Evolutionary conservation across 2,329 filamentous ascomycete species (phyloP), one percentile per base, ranked within the genome.

Genomic region (Sordariomycetes sp.): DNA sequence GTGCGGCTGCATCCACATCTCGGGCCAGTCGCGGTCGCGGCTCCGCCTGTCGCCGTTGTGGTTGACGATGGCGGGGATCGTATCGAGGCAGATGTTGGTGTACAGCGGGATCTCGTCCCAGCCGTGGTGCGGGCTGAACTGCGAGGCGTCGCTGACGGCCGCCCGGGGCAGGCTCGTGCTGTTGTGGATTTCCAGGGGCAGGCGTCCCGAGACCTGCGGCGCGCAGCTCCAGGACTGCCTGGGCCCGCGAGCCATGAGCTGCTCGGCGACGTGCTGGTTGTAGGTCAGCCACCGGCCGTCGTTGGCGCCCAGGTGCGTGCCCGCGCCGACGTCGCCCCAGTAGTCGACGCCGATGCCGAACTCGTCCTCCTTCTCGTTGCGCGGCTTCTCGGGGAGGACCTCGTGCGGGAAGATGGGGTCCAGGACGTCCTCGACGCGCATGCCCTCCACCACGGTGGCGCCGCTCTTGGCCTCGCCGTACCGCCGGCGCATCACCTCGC

Each of bases 251-350:
- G 20, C n/a, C 15, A 38, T 26, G 28, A 50, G 19, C 27, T 52
- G 46, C 5, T 40, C 29, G 12, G 34, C 18, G 6, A 52, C 32
- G 33, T 86, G 41, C 2, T 39, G 44, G 31, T 48, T 41, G 34
- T 46, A 52, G 10, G 43, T 43, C n/a, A 38, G 28, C 31, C 51
- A 50, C 24, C 33, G 36, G 10, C 15, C 36, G 18, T 38, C 36
- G 23, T 38, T 29, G 14, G 11, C 32, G 33, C 27, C 28, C 10
- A 43, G 36, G 8, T 44, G 42, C 30, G 51, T 48, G 35, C 53
- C 46, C 32, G 48, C 45, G 11, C 42, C 44, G 1, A 54, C 34
- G 19, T 46, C 36, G 15, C 44, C 47, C 42, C 45, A 51, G 35
- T 51, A 50, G 37, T 54, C 50, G 21, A 54, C 33, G 5, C 33